Evolutionary conservation across 2,329 filamentous ascomycete species (phyloP), one percentile per base, ranked within the genome.

Genomic region (Fusarium chlamydosporum): DNA sequence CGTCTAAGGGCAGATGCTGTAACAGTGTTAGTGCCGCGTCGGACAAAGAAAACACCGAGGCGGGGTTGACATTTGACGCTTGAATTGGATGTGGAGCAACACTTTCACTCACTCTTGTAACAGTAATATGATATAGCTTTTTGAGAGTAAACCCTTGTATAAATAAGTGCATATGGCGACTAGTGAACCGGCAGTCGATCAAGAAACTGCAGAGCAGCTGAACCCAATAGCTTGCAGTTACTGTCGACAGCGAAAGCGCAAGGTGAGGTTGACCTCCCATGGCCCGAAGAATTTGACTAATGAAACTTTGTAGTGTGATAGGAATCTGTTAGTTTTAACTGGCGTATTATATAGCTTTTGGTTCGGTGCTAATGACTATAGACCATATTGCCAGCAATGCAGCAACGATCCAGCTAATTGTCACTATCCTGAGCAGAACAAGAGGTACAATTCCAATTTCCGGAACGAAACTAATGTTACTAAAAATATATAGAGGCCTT

Each of bases 351-450:
- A 1, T 2, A 8, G 10, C 1, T 15, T 4, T 26, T 3, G 0
- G 2, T 6, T 0, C 10, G 2, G 10, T 27, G 10, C 41, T 37
- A 1, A 41, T 8, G 13, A 16, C 4, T 7, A 12, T 15, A 77
- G 75, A 11, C 76, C 76, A 1, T 68, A 72, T 40, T 78, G 76
- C 23, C 48, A 72, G 7, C 77, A 78, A 54, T 78, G 77, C 55
- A 68, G 50, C 13, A 66, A 73, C 35, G 67, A 78, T 33, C 76
- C 77, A 3, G 60, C 65, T 7, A 75, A 68, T 31, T 78, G 77
- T 37, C 74, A 76, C 8, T 78, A 78, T 31, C 77, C 77, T 4
- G 76, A 78, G 31, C 72, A 77, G 20, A 81, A 72, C 62, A 81
- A 77, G 31, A 64, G 69, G 62, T 79, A 71, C 65, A 4, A 12